These are phyloP conservation scores for Umbelopsis sp. DNA, from an alignment of 192 early-diverging fungal genomes.

Conservation along the genomic window DNA sequence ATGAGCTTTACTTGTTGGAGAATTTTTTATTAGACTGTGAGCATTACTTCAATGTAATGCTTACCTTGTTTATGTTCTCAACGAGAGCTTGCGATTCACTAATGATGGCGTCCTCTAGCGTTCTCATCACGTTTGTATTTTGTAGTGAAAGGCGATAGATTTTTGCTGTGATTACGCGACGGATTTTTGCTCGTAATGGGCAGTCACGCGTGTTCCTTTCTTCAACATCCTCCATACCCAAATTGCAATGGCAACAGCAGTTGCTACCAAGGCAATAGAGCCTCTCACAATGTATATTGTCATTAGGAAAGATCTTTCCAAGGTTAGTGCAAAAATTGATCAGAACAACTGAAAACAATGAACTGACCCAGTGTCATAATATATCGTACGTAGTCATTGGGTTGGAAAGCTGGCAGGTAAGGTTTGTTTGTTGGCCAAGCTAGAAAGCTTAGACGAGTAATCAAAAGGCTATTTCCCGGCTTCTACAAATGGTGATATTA, in stretches of 20 bases:
- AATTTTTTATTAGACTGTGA: not conserved
- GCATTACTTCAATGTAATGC: not conserved
- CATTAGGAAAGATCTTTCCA: slow-evolving; percentile 75
- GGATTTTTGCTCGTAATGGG: not conserved
- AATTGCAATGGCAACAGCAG: slow-evolving; percentile 15
- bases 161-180: no score
- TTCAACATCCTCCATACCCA: not conserved
- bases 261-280: slow-evolving; percentile 33
- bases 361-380: not conserved
- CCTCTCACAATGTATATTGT: slow-evolving; percentile 80
- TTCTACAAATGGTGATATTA: no score
- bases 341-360: not conserved
- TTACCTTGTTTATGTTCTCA: slow-evolving; percentile 22
- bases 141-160: not conserved
- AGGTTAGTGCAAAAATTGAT: slow-evolving; percentile 44
- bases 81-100: slow-evolving; percentile 22
- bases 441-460: not conserved
- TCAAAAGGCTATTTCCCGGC: not conserved
- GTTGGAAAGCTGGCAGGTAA: slow-evolving; percentile 76
- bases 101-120: slow-evolving; percentile 26
- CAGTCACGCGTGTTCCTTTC: not conserved
- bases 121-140: slow-evolving; percentile 4
- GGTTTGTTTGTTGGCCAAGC: not conserved
- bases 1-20: not conserved
- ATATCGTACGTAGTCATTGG: slow-evolving; percentile 25